Evolutionary conservation across 345 rosid species (phyloP).

Genomic region (Lepidium africanum): DNA sequence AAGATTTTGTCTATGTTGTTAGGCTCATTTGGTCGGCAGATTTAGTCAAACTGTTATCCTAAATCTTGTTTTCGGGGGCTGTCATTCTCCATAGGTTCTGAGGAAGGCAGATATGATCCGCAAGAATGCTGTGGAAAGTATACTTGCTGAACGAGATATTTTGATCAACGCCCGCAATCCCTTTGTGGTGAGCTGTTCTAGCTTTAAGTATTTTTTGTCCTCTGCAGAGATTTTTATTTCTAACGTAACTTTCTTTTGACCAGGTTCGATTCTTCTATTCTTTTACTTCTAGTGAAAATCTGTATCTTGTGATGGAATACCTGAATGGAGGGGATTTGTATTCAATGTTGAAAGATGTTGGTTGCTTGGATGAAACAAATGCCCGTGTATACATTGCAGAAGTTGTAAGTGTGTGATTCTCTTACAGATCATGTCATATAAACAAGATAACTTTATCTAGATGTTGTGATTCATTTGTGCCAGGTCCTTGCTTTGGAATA

Average conservation of each 20-base stretch:
- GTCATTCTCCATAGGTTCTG: slow-evolving; percentile 54
- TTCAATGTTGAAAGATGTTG: slow-evolving; percentile 70
- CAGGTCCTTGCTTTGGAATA: slow-evolving; percentile 94
- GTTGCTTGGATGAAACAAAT: slow-evolving; percentile 81
- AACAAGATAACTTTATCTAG: slow-evolving; percentile 6
- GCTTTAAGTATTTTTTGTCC: slow-evolving; percentile 21
- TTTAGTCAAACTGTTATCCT: neutral
- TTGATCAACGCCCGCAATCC: slow-evolving; percentile 88
- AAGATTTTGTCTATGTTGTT: neutral
- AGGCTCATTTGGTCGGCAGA: neutral
- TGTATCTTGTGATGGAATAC: slow-evolving; percentile 99
- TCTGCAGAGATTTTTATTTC: slow-evolving; percentile 8
- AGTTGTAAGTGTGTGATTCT: slow-evolving; percentile 60
- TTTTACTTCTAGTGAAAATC: slow-evolving; percentile 83
- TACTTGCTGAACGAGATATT: slow-evolving; percentile 93
- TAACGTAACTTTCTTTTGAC: slow-evolving; percentile 27
- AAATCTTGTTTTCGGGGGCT: slow-evolving; percentile 5
- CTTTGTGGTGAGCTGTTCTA: slow-evolving; percentile 83
- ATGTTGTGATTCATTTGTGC: slow-evolving; percentile 2
- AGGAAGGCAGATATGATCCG: slow-evolving; percentile 96
- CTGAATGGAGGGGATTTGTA: slow-evolving; percentile 90
- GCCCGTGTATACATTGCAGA: slow-evolving; percentile 94
- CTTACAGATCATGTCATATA: neutral
- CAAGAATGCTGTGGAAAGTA: slow-evolving; percentile 96
- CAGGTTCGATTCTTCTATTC: slow-evolving; percentile 99